Evolutionary conservation across 164 flowering plant genomes (phyloP).

Genomic region (Tetrastigma voinierianum): DNA sequence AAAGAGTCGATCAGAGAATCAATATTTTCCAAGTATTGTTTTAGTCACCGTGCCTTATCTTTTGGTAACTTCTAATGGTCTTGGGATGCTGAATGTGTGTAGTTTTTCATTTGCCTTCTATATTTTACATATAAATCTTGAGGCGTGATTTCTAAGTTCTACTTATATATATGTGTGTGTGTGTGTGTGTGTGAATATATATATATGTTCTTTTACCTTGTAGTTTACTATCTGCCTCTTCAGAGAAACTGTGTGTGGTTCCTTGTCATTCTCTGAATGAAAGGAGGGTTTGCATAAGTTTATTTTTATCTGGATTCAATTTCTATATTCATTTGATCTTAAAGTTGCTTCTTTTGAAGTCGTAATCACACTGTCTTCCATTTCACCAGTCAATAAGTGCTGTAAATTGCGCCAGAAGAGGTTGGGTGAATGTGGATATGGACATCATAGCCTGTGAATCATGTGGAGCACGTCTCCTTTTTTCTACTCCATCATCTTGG

Average conservation of each 20-base stretch:
- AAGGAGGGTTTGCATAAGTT: background rate
- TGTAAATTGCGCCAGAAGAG: constrained; percentile 91
- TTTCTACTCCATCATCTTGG: constrained; percentile 89
- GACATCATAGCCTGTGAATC: constrained; percentile 88
- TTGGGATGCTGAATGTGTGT: no score
- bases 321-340: no score
- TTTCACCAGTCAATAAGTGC: constrained; percentile 69
- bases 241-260: background rate
- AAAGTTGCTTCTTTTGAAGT: background rate
- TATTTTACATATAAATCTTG: background rate
- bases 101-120: no score
- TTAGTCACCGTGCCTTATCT: no score
- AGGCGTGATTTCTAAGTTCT: background rate
- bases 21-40: no score
- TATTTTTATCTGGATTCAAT: no score
- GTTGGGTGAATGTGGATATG: constrained; percentile 89
- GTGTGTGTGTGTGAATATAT: no score
- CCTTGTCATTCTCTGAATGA: background rate
- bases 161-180: no score
- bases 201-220: background rate
- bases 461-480: constrained; percentile 87
- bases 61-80: no score
- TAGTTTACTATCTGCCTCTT: background rate
- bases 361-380: background rate
- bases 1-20: no score